A percentile compares a stretch with the other conserved stretches of the same genome.
Evolutionary conservation across 306 rosid genomes (phyloP).

Genomic region (Spatholobus suberectus): DNA sequence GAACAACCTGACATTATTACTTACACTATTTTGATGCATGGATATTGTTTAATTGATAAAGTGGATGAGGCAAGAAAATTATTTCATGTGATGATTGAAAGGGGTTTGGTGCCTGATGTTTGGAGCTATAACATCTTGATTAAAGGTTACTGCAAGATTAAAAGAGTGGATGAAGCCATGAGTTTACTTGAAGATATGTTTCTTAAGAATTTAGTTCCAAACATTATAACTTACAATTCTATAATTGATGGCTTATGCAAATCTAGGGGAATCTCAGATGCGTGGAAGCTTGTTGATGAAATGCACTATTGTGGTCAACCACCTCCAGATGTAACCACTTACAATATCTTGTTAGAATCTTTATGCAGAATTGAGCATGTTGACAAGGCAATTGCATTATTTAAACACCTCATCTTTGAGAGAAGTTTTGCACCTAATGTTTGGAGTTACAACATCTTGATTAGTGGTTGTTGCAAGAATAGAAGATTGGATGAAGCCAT

Average conservation of each 20-base stretch:
- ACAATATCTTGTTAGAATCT: constrained; percentile 20
- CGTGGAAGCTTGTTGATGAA: neutral
- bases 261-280: neutral
- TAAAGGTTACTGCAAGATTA: constrained; percentile 24
- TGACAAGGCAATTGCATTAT: constrained; percentile 22
- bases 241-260: constrained; percentile 16
- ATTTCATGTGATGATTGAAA: constrained; percentile 29
- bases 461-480: constrained; percentile 27
- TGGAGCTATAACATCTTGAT: constrained; percentile 36
- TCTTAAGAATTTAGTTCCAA: constrained; percentile 23
- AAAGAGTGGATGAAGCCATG: constrained; percentile 3
- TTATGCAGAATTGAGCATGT: neutral
- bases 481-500: constrained; percentile 19
- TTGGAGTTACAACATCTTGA: constrained; percentile 32
- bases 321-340: constrained; percentile 22
- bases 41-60: constrained; percentile 11
- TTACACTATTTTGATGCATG: constrained; percentile 25
- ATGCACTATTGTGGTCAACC: neutral
- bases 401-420: constrained; percentile 10
- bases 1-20: constrained; percentile 12
- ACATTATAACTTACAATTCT: constrained; percentile 19
- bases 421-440: constrained; percentile 10
- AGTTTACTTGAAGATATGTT: neutral
- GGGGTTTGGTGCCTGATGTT: constrained; percentile 30
- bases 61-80: constrained; percentile 28